Evolutionary conservation across 257 asterid species (phyloP), one percentile per base, ranked within the genome.

Genomic region (Echites panduratus): DNA sequence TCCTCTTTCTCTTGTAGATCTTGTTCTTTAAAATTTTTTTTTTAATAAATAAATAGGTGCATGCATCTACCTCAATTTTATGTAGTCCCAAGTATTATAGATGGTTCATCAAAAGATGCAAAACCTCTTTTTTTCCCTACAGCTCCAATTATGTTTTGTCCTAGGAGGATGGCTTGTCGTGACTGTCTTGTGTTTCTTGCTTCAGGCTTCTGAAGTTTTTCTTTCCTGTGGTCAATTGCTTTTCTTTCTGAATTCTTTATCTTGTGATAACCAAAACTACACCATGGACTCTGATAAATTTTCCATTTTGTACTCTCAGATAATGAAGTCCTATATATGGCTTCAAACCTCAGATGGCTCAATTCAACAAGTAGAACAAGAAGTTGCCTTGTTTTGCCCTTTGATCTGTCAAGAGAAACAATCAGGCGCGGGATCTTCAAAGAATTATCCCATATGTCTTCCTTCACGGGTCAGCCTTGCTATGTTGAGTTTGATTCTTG

Each of bases 311-410:
- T 64, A 59, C 9, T 45, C 61, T 73, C 78, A 89, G 96, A 84
- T 87, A 91, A 83, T 91, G 89, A 91, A 91, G 89, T 90, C 94
- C 68, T 86, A 86, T 45, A 81, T 91, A 70, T 93, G 98, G 98
- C 91, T 93, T 83, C 91, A 89, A 83, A 89, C 94, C 27, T 77
- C 91, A 59, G 97, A 91, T 80, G 93, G 87, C 75, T 85, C 97
- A 66, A 82, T 87, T 82, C 96, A 89, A 75, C 93, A 87, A 85
- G 96, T 87, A 47, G 98, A 93, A 80, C 94, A 88, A 85, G 97
- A 91, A 81, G 88, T 89, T 79, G 98, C 98, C 58, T 81, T 85
- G 81, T 88, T 83, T 81, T 89, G 96, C 70, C 98, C 98, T 47
- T 84, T 88, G 70, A 91, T 93, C 85, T 85, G 92, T 73, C 89